Evolutionary conservation across 164 flowering plant species (phyloP), one percentile per base, ranked within the genome.

Genomic region (Vitis labrusca): DNA sequence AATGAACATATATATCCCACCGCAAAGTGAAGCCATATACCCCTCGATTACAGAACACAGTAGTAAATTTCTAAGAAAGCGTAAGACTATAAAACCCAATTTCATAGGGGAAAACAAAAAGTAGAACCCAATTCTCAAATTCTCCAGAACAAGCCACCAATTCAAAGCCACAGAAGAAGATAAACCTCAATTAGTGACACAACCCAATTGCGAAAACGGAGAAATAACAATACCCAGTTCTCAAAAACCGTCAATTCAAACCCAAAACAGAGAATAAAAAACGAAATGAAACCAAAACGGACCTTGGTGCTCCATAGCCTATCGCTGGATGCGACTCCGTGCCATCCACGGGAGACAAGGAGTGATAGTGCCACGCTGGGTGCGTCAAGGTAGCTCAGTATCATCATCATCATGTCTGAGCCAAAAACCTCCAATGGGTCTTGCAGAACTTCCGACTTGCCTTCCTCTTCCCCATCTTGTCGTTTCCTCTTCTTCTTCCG

Each of bases 291-390:
- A 67, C 30, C 8, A 13, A 15, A 48, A 8, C 51, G 6, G 65
- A 89, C 97, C 91, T 79, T 84, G 72, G 70, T 2, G 57, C 75
- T 57, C 97, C 97, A 91, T 49, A 91, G 77, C 9, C 56, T n/a
- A 52, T 91, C 92, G 56, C 83, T 74, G 61, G 88, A 88, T 76
- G 97, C 94, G 27, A 88, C 84, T 5, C 57, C 71, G 70, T 74
- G 70, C 97, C 97, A 89, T 10, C 79, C 77, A 59, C 87, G 89
- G 61, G 91, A 88, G 52, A 91, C 94, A 30, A 88, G 82, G 37
- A 87, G 86, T 44, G 86, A 77, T 10, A 76, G 86, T 80, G 91
- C 97, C 85, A 83, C 81, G 85, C 92, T 88, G 85, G 85, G 85
- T 79, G 94, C 91, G 83, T 91, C 92, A 8, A 91, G 87, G 65